Conservation (phyloP, 148 eudicot species). For the Chenopodium berlandieri region DNA sequence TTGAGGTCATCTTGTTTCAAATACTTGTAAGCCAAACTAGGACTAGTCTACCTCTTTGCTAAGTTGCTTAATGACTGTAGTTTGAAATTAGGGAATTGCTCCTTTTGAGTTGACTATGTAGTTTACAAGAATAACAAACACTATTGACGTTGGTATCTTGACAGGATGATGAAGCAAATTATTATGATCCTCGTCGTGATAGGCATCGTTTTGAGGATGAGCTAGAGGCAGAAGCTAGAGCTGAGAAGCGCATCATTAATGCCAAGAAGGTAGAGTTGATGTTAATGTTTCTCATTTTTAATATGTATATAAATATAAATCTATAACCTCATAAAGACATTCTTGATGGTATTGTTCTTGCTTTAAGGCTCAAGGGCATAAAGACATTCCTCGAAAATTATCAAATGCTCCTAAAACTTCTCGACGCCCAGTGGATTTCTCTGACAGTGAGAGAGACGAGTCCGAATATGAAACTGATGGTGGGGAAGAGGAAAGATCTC, state of each 20-base stretch:
- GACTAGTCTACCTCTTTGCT: background rate
- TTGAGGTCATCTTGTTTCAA: background rate
- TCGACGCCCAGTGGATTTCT: slow-evolving; percentile 69
- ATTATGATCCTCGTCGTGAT: slow-evolving; percentile 66
- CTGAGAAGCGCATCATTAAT: slow-evolving; percentile 83
- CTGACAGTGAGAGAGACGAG: slow-evolving; percentile 86
- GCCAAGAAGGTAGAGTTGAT: slow-evolving; percentile 68
- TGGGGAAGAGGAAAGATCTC: slow-evolving; percentile 72
- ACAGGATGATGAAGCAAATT: slow-evolving; percentile 81
- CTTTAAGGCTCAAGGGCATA: slow-evolving; percentile 49
- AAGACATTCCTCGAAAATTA: slow-evolving; percentile 61
- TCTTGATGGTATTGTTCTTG: background rate
- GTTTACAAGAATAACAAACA: background rate
- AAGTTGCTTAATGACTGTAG: background rate
- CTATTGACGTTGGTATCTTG: background rate
- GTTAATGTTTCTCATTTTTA: background rate
- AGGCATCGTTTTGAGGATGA: slow-evolving; percentile 84
- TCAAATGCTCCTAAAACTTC: slow-evolving; percentile 59
- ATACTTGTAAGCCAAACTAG: background rate
- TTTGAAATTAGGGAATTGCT: background rate
- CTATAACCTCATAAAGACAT: background rate
- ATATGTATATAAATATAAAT: no score
- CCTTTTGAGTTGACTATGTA: background rate
- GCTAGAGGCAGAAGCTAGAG: slow-evolving; percentile 86
- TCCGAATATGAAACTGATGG: slow-evolving; percentile 99